Conservation (phyloP, 495 filamentous ascomycete species). For the Xeromyces bisporus region DNA sequence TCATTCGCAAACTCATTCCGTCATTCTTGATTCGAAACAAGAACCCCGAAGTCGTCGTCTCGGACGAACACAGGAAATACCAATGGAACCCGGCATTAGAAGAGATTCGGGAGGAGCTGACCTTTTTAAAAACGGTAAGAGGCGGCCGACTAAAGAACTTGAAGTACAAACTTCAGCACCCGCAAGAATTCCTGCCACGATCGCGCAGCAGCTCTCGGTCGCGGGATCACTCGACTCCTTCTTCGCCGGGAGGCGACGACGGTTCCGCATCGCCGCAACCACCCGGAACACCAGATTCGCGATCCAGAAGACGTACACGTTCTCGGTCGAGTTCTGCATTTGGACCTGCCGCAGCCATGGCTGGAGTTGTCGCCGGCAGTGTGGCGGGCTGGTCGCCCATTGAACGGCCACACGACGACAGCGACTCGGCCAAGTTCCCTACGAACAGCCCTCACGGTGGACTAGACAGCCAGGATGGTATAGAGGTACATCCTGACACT, state of each 20-base stretch:
- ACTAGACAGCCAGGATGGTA: slow-evolving; percentile 32
- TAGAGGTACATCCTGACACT: slow-evolving; percentile 42
- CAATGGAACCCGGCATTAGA: slow-evolving; percentile 44
- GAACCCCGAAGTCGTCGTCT: slow-evolving; percentile 38
- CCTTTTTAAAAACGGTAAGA: slow-evolving; percentile 52
- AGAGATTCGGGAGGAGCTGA: slow-evolving; percentile 64
- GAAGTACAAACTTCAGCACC: slow-evolving; percentile 69
- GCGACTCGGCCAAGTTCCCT: slow-evolving; percentile 34
- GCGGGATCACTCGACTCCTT: slow-evolving; percentile 51
- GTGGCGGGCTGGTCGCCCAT: slow-evolving; percentile 84
- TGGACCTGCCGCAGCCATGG: slow-evolving; percentile 65
- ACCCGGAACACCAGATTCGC: slow-evolving; percentile 53
- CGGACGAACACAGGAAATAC: slow-evolving; percentile 57
- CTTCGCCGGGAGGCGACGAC: slow-evolving; percentile 43
- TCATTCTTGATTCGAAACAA: slow-evolving; percentile 29
- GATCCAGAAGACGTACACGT: slow-evolving; percentile 49
- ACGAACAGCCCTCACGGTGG: slow-evolving; percentile 25
- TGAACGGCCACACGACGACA: slow-evolving; percentile 36
- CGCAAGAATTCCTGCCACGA: slow-evolving; percentile 53
- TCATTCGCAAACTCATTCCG: slow-evolving; percentile 38
- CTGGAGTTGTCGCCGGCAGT: slow-evolving; percentile 73
- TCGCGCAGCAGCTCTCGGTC: slow-evolving; percentile 62
- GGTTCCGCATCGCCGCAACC: slow-evolving; percentile 32
- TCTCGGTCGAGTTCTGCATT: slow-evolving; percentile 79
- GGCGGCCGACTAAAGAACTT: slow-evolving; percentile 81